Evolutionary conservation across 306 rosid genomes (phyloP), one percentile per base, ranked within the genome.

Genomic region (Adenanthera pavonina): DNA sequence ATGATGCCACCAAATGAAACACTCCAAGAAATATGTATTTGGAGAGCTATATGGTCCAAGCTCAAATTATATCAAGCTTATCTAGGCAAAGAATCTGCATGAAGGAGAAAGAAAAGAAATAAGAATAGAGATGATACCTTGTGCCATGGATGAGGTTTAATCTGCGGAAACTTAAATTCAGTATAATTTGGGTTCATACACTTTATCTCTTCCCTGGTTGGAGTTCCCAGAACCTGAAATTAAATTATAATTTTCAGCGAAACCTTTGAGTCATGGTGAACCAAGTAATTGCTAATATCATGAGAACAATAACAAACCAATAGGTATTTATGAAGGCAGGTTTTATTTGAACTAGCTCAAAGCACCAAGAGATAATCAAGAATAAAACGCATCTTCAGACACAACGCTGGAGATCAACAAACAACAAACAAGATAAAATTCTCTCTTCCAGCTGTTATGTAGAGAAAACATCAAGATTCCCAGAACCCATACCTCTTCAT

Each of bases 121-220:
- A 15, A 1, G 15, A 20, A 9, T 4, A 7, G 78, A 81, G 80
- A 20, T 41, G 52, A 72, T 59, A 92, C 99, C 96, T 95, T 95
- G 84, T 95, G 99, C 99, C 99, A 95, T 8, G 99, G 99, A 85
- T 95, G 99, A 81, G 99, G 99, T 88, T 95, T 93, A 84, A 95
- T 95, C 93, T 95, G 99, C 3, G 99, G 99, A 88, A 95, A 95
- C 83, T 95, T 95, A 77, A 92, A 95, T 75, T 95, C 99, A 1
- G 97, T 95, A 80, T 95, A 95, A 82, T 95, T 95, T 79, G 99
- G 99, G 85, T 95, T 95, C 99, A 95, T 95, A 90, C 99, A 95
- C 87, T 95, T 95, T 85, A 95, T 95, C 97, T 95, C 99, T 83
- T 95, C 99, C 80, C 99, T 93, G 20, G 98, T 95, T 54, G 99